Evolutionary conservation across 441 rosid species (phyloP), one percentile per base, ranked within the genome.

Genomic region (Flueggea neowawraea): DNA sequence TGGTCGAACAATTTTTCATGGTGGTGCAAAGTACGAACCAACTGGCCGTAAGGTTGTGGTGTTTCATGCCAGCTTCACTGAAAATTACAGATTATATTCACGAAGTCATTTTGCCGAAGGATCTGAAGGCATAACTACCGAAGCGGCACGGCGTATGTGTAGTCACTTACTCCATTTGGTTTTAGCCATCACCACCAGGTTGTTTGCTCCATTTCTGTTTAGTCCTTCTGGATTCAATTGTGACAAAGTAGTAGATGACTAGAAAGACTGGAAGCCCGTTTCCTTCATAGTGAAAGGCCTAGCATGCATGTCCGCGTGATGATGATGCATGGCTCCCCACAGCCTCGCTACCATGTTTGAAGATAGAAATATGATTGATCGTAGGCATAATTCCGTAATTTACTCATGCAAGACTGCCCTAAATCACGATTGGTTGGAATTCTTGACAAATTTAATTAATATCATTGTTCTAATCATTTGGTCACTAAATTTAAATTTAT

Each of bases 191-290:
- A 89, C 98, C 61, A 89, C 98, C 70, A 91, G 99, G 99, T 75
- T 91, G 80, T 86, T 84, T 64, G 98, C 97, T 9, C 99, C 99
- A 12, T 91, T 95, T 82, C 79, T 95, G 54, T 95, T 95, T 66
- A 95, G 91, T 75, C 99, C 97, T 53, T 81, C 95, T 36, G 97
- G 97, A 31, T 95, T 95, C 68, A 65, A 64, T 15, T 95, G 99
- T 98, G 90, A 80, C 13, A 85, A 85, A 65, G 85, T 95, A 61
- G 97, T 95, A 10, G 97, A 86, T 62, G 99, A 91, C 63, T 95
- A 98, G 99, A 91, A 84, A 76, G 97, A 90, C n/a, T 95, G 97
- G 99, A 95, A 91, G n/a, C n/a, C n/a, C n/a, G n/a, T n/a, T n/a
- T n/a, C n/a, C n/a, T n/a, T n/a, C n/a, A n/a, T n/a, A n/a, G n/a